Conservation (phyloP, 352 stramenopile genomes). For the Phytophthora rubi region DNA sequence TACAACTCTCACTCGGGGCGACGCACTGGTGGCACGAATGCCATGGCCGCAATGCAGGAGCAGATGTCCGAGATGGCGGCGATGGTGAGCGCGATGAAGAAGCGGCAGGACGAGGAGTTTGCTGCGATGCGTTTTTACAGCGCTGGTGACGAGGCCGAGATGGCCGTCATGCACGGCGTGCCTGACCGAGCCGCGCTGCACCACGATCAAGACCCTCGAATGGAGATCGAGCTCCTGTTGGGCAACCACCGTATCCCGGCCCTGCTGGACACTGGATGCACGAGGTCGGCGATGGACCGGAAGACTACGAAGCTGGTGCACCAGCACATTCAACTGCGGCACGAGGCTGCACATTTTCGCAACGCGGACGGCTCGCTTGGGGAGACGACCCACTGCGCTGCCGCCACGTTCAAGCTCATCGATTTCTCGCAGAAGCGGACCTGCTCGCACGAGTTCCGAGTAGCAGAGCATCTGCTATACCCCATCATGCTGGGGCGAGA, state of each 20-base stretch:
- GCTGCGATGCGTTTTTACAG: background rate
- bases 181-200: background rate
- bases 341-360: background rate
- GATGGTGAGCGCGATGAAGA: background rate
- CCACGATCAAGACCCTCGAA: background rate
- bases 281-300: background rate
- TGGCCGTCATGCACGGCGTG: background rate
- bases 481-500: background rate
- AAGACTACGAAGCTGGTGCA: background rate
- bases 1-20: background rate
- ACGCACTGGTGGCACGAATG: background rate
- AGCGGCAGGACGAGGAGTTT: background rate
- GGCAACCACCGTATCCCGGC: background rate
- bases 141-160: background rate
- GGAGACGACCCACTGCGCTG: background rate
- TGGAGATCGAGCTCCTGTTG: background rate
- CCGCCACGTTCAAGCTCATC: background rate
- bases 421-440: background rate
- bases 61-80: background rate
- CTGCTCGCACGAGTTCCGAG: background rate
- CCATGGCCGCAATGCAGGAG: background rate
- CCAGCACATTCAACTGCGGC: background rate
- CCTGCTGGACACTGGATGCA: background rate
- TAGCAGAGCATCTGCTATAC: background rate
- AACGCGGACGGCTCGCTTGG: background rate